phyloP scores from a whole-genome alignment of 1,139 yeast species.

The Candida sp. region DNA sequence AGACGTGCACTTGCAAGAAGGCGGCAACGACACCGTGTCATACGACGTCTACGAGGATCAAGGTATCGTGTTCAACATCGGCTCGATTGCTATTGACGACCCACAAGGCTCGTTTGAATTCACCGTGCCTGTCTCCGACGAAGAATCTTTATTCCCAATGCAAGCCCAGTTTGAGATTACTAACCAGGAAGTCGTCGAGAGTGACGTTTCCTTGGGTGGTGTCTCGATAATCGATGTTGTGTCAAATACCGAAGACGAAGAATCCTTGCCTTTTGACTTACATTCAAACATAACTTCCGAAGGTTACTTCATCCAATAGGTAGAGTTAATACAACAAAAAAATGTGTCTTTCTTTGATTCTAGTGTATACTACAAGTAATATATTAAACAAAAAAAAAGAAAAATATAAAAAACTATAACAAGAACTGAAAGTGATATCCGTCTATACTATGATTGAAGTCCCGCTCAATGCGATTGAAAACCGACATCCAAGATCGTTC shows the following conservation, averaged over 20 bases:
- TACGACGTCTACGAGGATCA: slow-evolving; percentile 57
- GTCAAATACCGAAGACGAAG: slow-evolving; percentile 39
- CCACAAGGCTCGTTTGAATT: slow-evolving; percentile 83
- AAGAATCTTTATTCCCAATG: slow-evolving; percentile 92
- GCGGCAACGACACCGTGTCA: slow-evolving; percentile 41
- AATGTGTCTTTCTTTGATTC: not conserved
- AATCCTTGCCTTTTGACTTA: slow-evolving; percentile 75
- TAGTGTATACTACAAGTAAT: slow-evolving; percentile 2
- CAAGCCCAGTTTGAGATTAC: slow-evolving; percentile 54
- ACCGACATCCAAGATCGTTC: slow-evolving; percentile 41
- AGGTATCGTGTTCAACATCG: slow-evolving; percentile 63
- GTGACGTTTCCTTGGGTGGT: slow-evolving; percentile 45
- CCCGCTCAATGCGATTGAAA: slow-evolving; percentile 62
- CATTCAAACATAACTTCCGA: slow-evolving; percentile 66
- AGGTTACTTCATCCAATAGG: slow-evolving; percentile 58
- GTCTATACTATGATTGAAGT: slow-evolving; percentile 24
- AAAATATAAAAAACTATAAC: not conserved
- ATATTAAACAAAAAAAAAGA: slow-evolving; percentile 1
- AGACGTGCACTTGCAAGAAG: slow-evolving; percentile 61
- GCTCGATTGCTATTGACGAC: slow-evolving; percentile 50
- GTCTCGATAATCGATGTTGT: slow-evolving; percentile 49
- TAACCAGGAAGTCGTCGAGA: slow-evolving; percentile 39
- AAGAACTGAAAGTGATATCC: slow-evolving; percentile 8
- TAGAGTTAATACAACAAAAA: no score
- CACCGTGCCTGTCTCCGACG: slow-evolving; percentile 68